These are phyloP conservation scores for Candida mesenterica DNA, from an alignment of 1,139 yeast genomes.

Conservation along the genomic window DNA sequence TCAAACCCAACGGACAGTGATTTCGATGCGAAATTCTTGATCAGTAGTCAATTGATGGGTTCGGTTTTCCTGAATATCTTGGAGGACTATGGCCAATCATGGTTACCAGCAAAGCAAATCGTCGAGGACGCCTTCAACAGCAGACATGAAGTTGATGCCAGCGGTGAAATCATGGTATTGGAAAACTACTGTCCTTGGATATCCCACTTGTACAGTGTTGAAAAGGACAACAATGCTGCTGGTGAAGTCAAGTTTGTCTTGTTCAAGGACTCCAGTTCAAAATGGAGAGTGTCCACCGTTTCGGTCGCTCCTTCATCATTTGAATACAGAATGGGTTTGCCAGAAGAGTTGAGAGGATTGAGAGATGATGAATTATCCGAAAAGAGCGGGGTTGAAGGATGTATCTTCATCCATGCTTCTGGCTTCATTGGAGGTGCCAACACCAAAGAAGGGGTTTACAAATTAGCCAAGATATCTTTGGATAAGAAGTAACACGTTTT, in stretches of 20 bases:
- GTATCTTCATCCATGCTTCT: conserved; percentile 92
- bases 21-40: conserved; percentile 62
- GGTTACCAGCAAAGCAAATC: conserved; percentile 85
- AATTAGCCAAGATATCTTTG: conserved; percentile 56
- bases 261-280: conserved; percentile 67
- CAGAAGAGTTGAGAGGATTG: conserved; percentile 90
- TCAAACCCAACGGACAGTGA: conserved; percentile 61
- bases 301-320: conserved; percentile 73
- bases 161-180: conserved; percentile 73
- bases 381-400: conserved; percentile 74
- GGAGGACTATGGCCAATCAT: conserved; percentile 73
- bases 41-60: conserved; percentile 85
- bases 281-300: conserved; percentile 92
- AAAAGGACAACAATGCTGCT: conserved; percentile 52
- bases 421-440: conserved; percentile 97
- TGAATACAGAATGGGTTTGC: conserved; percentile 81
- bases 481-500: conserved; percentile 2
- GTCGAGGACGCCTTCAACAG: conserved; percentile 67
- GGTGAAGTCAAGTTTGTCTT: conserved; percentile 74
- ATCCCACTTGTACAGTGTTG: conserved; percentile 80
- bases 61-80: conserved; percentile 67
- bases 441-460: conserved; percentile 72
- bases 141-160: conserved; percentile 52
- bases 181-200: conserved; percentile 90
- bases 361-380: conserved; percentile 80